Percentiles rank a stretch among this genome's conserved stretches.
These are phyloP conservation scores for Nakazawaea ernobii DNA, from an alignment of 805 yeast genomes.

Conservation along the genomic window DNA sequence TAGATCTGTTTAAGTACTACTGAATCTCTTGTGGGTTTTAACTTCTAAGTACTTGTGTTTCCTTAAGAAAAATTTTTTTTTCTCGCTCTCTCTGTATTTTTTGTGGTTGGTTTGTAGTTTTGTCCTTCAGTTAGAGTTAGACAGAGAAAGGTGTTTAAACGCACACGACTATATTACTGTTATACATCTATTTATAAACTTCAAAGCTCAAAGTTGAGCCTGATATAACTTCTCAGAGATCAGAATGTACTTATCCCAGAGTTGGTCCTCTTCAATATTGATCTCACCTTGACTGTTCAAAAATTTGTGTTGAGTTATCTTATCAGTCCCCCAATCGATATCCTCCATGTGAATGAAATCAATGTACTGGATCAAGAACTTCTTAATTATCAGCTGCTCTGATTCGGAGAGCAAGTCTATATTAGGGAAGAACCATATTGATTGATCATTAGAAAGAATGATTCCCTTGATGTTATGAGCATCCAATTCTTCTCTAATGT, in stretches of 20 bases:
- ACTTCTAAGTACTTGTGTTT: too few relatives aligned
- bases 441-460: conserved; percentile 11
- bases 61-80: too few relatives aligned
- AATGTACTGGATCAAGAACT: conserved; percentile 21
- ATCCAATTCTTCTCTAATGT: not conserved
- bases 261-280: conserved; percentile 21
- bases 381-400: conserved; percentile 12
- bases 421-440: conserved; percentile 26
- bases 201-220: not conserved
- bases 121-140: too few relatives aligned
- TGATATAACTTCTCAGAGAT: conserved; percentile 3
- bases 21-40: too few relatives aligned
- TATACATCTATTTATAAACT: too few relatives aligned
- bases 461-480: conserved; percentile 6
- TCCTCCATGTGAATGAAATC: conserved; percentile 21
- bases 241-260: conserved; percentile 20
- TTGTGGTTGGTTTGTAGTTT: too few relatives aligned
- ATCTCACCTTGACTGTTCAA: conserved; percentile 25
- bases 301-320: conserved; percentile 19
- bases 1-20: too few relatives aligned
- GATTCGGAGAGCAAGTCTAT: conserved; percentile 20
- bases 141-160: too few relatives aligned
- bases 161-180: not conserved
- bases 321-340: conserved; percentile 25
- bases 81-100: too few relatives aligned